These are phyloP conservation scores for Trichothecium sympodiale DNA, from an alignment of 2,329 filamentous ascomycete species.

Conservation along the genomic window DNA sequence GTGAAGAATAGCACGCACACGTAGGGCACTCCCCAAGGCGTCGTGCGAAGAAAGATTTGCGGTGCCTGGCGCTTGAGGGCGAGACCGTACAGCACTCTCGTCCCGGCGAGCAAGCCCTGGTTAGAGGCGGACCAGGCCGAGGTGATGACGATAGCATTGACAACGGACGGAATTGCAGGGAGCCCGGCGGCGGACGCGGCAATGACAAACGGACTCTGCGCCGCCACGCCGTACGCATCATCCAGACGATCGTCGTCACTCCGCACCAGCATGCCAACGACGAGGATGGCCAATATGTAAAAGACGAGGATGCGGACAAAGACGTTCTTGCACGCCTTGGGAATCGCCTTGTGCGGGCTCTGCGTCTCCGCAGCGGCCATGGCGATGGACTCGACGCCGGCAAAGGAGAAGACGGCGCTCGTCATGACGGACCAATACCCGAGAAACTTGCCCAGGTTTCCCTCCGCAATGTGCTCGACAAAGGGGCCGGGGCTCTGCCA, in stretches of 20 bases:
- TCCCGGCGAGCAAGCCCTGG: constrained; percentile 49
- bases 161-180: constrained; percentile 54
- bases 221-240: constrained; percentile 31
- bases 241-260: constrained; percentile 44
- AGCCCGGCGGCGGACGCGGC: constrained; percentile 59
- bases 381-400: constrained; percentile 52
- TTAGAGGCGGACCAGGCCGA: constrained; percentile 62
- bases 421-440: constrained; percentile 51
- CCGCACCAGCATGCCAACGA: constrained; percentile 57
- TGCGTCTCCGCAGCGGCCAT: constrained; percentile 50
- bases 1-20: constrained; percentile 42
- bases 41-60: constrained; percentile 45
- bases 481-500: constrained; percentile 61
- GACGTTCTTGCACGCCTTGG: constrained; percentile 61
- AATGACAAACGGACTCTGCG: constrained; percentile 57
- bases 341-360: constrained; percentile 53
- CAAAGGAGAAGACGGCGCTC: constrained; percentile 57
- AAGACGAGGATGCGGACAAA: constrained; percentile 65
- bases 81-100: constrained; percentile 47
- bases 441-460: constrained; percentile 12
- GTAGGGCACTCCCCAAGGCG: constrained; percentile 51
- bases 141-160: constrained; percentile 68
- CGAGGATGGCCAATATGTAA: constrained; percentile 59
- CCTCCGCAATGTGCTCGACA: constrained; percentile 49
- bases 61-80: constrained; percentile 50